Evolutionary conservation across 2,329 filamentous ascomycete species (phyloP).

Genomic region (Colletotrichum karsti): DNA sequence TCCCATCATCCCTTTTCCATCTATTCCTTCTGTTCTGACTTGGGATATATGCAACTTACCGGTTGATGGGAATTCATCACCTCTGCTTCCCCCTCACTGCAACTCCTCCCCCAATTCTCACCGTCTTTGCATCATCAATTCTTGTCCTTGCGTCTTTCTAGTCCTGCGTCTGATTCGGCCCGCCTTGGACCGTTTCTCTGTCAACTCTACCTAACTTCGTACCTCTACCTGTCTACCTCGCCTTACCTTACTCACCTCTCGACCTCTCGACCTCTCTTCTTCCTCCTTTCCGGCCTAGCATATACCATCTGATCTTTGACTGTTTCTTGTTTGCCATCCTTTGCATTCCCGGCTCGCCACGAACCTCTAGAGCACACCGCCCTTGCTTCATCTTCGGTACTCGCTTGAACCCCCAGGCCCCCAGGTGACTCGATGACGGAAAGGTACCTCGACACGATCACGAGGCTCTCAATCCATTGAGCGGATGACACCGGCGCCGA

Average conservation of each 20-base stretch:
- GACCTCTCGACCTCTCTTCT: background rate
- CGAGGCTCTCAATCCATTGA: constrained; percentile 24
- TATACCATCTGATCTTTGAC: constrained; percentile 26
- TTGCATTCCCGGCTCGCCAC: background rate
- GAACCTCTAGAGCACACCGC: background rate
- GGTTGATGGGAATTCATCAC: background rate
- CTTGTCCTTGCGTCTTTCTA: constrained; percentile 2
- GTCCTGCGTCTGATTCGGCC: background rate
- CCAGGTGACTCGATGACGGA: constrained; percentile 29
- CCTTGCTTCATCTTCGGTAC: background rate
- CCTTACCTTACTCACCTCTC: background rate
- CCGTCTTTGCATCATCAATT: constrained; percentile 24
- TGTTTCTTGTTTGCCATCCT: constrained; percentile 1
- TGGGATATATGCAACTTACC: background rate
- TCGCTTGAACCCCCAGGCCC: background rate
- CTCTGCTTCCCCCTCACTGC: background rate
- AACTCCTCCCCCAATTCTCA: background rate
- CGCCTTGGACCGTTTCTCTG: background rate
- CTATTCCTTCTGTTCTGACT: background rate
- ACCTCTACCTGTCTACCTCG: background rate
- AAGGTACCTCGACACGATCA: constrained; percentile 23
- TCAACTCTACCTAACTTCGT: background rate
- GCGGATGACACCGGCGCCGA: constrained; percentile 22
- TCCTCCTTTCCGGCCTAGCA: background rate
- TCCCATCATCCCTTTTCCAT: background rate